Conservation (phyloP, 2,329 filamentous ascomycete species). For the Alternaria gansuensis region DNA sequence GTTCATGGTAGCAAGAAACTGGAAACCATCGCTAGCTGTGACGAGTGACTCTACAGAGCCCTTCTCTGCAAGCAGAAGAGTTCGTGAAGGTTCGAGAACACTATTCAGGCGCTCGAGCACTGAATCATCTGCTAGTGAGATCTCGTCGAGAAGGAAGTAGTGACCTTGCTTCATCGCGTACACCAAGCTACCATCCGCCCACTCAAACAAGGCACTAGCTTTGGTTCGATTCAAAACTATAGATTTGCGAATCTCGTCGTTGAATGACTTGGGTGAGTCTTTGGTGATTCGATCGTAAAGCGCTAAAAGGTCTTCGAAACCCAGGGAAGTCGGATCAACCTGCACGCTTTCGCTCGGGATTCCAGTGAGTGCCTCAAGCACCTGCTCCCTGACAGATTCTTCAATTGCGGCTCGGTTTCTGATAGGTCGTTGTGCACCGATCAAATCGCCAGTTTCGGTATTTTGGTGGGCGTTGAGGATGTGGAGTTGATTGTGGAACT, state of each 20-base stretch:
- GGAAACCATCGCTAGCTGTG: conserved; percentile 78
- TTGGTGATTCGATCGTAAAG: conserved; percentile 65
- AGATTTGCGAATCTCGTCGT: conserved; percentile 50
- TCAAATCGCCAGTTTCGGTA: conserved; percentile 95
- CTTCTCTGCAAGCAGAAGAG: conserved; percentile 91
- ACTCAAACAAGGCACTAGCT: conserved; percentile 90
- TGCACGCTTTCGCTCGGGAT: conserved; percentile 16
- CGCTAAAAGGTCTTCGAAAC: conserved; percentile 61
- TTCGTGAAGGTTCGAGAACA: conserved; percentile 87
- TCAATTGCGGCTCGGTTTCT: conserved; percentile 81
- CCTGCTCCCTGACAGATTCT: conserved; percentile 69
- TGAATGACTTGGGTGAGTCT: conserved; percentile 58
- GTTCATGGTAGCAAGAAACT: conserved; percentile 99
- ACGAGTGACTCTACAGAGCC: conserved; percentile 84
- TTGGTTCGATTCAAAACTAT: conserved; percentile 65
- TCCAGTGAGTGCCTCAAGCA: conserved; percentile 56
- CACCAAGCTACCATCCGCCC: conserved; percentile 92
- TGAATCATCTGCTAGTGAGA: conserved; percentile 96
- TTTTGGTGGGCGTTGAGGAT: conserved; percentile 99
- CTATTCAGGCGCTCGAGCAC: conserved; percentile 96
- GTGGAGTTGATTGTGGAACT: conserved; percentile 76
- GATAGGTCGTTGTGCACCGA: conserved; percentile 91
- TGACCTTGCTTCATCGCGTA: conserved; percentile 90
- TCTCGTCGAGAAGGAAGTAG: conserved; percentile 95
- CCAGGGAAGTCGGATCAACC: conserved; percentile 29